phyloP scores from a whole-genome alignment of 495 filamentous ascomycete species.

The Trichocladium antarcticum region DNA sequence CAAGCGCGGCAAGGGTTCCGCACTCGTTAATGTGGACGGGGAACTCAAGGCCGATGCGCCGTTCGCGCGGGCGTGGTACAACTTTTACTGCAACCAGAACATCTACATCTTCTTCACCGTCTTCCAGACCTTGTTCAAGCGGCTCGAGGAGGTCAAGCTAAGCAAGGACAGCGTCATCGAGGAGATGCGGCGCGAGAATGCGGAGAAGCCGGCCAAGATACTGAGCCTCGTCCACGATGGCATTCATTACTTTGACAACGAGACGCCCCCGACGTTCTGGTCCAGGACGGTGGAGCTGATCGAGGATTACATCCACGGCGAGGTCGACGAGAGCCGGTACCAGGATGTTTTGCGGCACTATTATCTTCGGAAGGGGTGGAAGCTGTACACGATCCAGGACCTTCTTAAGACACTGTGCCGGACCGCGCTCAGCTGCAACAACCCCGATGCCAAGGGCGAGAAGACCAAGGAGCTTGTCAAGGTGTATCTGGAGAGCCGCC shows the following conservation, averaged over 20 bases:
- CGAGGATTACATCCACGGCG: conserved; percentile 71
- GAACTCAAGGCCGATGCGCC: conserved; percentile 68
- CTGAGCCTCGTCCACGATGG: conserved; percentile 55
- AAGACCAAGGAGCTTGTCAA: conserved; percentile 78
- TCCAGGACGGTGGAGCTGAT: conserved; percentile 53
- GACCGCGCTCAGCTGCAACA: conserved; percentile 62
- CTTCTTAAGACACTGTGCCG: conserved; percentile 66
- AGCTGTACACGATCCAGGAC: conserved; percentile 79
- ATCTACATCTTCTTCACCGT: conserved; percentile 90
- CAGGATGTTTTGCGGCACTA: conserved; percentile 84
- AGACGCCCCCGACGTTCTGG: conserved; percentile 40
- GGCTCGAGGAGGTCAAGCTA: conserved; percentile 70
- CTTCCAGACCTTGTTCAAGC: conserved; percentile 77
- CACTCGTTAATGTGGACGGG: conserved; percentile 39
- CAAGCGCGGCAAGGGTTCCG: conserved; percentile 27
- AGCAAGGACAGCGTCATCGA: conserved; percentile 58
- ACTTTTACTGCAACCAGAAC: conserved; percentile 78
- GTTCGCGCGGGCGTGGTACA: conserved; percentile 65
- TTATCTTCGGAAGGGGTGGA: conserved; percentile 81
- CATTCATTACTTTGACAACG: conserved; percentile 36
- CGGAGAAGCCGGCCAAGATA: conserved; percentile 66
- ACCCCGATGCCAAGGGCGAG: conserved; percentile 68
- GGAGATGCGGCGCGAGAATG: conserved; percentile 56
- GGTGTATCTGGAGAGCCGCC: conserved; percentile 69
- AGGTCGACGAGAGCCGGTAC: conserved; percentile 66